A percentile compares a stretch with the other conserved stretches of the same genome.
phyloP scores from a whole-genome alignment of 164 flowering plant species.

The Stephania cephalantha region DNA sequence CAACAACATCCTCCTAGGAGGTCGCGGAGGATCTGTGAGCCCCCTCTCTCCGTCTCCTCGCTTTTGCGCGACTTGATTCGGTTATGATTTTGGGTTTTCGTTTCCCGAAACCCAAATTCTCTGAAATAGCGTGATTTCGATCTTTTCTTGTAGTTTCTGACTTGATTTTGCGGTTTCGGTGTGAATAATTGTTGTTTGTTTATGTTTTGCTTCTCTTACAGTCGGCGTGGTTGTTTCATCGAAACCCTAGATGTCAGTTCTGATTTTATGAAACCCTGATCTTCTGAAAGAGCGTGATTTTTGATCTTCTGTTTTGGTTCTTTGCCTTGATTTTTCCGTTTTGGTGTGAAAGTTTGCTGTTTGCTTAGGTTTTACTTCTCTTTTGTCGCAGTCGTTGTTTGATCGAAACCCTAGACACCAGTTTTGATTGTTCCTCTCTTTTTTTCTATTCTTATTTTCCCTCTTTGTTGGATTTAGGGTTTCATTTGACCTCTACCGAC shows the following conservation, averaged over 20 bases:
- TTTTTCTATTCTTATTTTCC: not conserved
- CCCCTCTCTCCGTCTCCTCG: slow-evolving; percentile 5
- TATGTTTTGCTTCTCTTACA: not conserved
- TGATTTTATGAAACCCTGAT: not conserved
- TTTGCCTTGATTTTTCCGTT: not conserved
- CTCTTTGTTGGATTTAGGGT: not conserved
- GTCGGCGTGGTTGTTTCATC: too few relatives aligned
- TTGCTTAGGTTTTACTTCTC: not conserved
- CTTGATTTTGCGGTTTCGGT: too few relatives aligned
- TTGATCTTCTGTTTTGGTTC: not conserved
- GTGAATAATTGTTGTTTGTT: not conserved
- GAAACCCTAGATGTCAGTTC: too few relatives aligned
- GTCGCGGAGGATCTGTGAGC: slow-evolving; percentile 86
- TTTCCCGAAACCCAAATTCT: not conserved
- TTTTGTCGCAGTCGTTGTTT: not conserved
- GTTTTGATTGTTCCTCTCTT: not conserved
- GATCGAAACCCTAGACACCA: not conserved
- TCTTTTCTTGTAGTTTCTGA: too few relatives aligned
- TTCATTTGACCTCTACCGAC: not conserved
- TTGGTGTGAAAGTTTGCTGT: not conserved
- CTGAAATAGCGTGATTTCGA: too few relatives aligned
- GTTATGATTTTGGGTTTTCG: not conserved
- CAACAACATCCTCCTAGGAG: slow-evolving; percentile 76
- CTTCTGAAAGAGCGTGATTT: not conserved
- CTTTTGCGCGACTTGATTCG: not conserved